A percentile compares a stretch with the other conserved stretches of the same genome.
Conservation (phyloP, 371 early-diverging fungal species). For the Umbelopsis sp. region DNA sequence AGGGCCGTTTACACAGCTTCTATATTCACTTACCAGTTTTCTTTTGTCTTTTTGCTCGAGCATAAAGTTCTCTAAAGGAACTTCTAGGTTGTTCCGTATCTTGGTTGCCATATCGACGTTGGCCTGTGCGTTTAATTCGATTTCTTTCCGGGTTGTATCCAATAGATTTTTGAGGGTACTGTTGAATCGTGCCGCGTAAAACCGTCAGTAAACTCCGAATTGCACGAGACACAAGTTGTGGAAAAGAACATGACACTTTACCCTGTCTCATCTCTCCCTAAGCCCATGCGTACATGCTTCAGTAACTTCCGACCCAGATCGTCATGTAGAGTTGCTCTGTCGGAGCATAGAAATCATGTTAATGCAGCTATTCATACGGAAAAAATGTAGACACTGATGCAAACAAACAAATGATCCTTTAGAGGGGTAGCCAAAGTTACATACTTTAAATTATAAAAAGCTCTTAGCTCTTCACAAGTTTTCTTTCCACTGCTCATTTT, state of each 20-base stretch:
- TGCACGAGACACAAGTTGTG: not conserved
- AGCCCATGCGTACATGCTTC: constrained; percentile 75
- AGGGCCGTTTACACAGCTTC: not conserved
- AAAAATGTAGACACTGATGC: not conserved
- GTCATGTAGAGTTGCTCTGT: constrained; percentile 83
- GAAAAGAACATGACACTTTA: constrained; percentile 28
- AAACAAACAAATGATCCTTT: not conserved
- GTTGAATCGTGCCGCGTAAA: not conserved
- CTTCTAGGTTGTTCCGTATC: constrained; percentile 76
- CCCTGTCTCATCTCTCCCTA: constrained; percentile 91
- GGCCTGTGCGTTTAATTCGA: constrained; percentile 77
- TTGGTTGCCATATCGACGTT: constrained; percentile 81
- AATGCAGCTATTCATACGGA: not conserved
- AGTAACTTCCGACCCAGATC: constrained; percentile 82
- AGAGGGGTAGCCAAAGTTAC: not conserved
- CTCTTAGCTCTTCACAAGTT: constrained; percentile 77
- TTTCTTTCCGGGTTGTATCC: constrained; percentile 73
- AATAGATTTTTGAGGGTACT: constrained; percentile 72
- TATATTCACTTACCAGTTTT: constrained; percentile 50
- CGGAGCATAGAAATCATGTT: constrained; percentile 6
- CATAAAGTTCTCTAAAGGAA: constrained; percentile 76
- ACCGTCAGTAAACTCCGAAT: not conserved
- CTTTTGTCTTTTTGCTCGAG: constrained; percentile 78
- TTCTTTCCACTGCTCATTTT: constrained; percentile 86
- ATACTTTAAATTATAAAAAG: constrained; percentile 40